Evolutionary conservation across 2,329 filamentous ascomycete genomes (phyloP).

Genomic region (Sporothrix protearum): DNA sequence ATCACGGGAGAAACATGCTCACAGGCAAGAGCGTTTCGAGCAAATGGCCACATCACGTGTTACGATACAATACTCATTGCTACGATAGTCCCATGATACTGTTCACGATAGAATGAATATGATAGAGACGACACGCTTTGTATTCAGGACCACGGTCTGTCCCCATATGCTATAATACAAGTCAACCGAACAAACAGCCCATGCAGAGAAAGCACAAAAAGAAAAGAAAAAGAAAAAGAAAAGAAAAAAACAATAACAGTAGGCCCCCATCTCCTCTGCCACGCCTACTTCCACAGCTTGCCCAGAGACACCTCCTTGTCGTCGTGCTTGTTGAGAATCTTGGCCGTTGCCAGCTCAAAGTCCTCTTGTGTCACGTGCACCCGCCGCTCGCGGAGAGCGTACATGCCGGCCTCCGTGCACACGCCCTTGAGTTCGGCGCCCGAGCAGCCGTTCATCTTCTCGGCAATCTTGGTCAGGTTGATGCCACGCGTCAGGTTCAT

Average conservation of each 20-base stretch:
- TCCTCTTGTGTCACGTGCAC: slow-evolving; percentile 99
- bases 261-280: background rate
- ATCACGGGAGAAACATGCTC: no score
- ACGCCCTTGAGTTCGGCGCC: slow-evolving; percentile 98
- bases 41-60: background rate
- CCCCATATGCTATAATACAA: slow-evolving; percentile 16
- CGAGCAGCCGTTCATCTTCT: slow-evolving; percentile 99
- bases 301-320: slow-evolving; percentile 88
- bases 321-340: slow-evolving; percentile 99
- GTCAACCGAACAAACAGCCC: background rate
- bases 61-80: background rate
- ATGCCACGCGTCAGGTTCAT: slow-evolving; percentile 99
- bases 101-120: background rate
- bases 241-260: background rate
- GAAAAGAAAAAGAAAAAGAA: no score
- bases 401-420: slow-evolving; percentile 98
- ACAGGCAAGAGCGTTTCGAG: background rate
- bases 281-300: slow-evolving; percentile 64
- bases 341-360: slow-evolving; percentile 96
- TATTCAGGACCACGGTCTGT: slow-evolving; percentile 11
- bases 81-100: background rate
- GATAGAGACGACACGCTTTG: slow-evolving; percentile 10
- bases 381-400: slow-evolving; percentile 86
- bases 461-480: slow-evolving; percentile 95
- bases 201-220: no score